Evolutionary conservation across 371 early-diverging fungal genomes (phyloP).

Genomic region (Saksenaea oblongispora): DNA sequence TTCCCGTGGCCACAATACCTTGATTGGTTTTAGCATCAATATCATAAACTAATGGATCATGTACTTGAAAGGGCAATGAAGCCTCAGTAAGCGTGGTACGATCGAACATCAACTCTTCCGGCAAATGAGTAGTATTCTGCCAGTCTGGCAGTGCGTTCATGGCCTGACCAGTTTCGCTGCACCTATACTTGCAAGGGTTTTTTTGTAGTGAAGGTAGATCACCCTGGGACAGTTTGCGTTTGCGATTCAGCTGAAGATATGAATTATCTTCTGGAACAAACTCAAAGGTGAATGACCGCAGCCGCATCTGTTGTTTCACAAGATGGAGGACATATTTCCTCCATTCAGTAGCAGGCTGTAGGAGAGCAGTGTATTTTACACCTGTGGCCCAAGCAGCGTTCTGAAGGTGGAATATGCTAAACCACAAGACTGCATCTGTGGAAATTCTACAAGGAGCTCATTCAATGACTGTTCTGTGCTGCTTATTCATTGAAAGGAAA

Average conservation of each 20-base stretch:
- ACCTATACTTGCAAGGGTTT: not conserved
- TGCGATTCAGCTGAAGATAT: not conserved
- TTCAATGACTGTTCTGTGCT: not conserved
- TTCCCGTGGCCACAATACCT: conserved; percentile 34
- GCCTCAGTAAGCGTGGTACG: not conserved
- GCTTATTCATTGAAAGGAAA: not conserved
- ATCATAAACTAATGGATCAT: conserved; percentile 35
- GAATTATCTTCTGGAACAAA: conserved; percentile 19
- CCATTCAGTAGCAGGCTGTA: conserved; percentile 22
- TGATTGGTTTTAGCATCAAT: conserved; percentile 27
- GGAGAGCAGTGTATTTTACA: conserved; percentile 16
- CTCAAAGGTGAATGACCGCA: conserved; percentile 18
- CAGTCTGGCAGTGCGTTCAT: not conserved
- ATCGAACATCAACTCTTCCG: conserved; percentile 1
- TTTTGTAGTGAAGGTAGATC: not conserved
- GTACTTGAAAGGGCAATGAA: conserved; percentile 26
- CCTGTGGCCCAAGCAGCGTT: conserved; percentile 26
- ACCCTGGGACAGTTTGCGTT: conserved; percentile 8
- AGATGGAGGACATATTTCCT: conserved; percentile 28
- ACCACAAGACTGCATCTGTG: conserved; percentile 31
- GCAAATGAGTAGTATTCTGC: not conserved
- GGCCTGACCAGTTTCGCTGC: not conserved
- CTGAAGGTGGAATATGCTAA: conserved; percentile 13
- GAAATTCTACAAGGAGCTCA: conserved; percentile 13
- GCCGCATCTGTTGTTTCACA: conserved; percentile 22